Evolutionary conservation across 148 eudicot genomes (phyloP).

Genomic region (Tetragonia tetragonoides): DNA sequence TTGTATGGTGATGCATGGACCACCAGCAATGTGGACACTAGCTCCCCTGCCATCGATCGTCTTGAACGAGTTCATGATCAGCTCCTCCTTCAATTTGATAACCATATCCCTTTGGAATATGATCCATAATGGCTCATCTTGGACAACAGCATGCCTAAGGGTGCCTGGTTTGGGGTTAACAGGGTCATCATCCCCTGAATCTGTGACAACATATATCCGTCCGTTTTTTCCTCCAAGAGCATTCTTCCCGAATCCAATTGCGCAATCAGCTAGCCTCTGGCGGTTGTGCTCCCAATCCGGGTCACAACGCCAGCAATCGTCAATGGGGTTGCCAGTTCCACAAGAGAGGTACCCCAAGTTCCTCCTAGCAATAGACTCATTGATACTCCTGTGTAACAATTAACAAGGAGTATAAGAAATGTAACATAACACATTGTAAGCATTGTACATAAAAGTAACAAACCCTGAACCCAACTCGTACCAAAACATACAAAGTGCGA

Average conservation of each 20-base stretch:
- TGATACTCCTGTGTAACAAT: conserved; percentile 37
- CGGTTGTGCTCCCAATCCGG: conserved; percentile 55
- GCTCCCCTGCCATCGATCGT: conserved; percentile 67
- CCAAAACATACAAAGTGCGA: not conserved
- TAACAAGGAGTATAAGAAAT: not conserved
- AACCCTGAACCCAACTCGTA: not conserved
- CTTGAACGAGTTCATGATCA: conserved; percentile 63
- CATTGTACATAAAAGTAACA: not conserved
- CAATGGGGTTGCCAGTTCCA: conserved; percentile 48
- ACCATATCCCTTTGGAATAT: conserved; percentile 54
- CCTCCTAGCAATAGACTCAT: conserved; percentile 47
- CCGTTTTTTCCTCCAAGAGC: conserved; percentile 59
- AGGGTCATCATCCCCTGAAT: conserved; percentile 43
- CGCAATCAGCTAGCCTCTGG: conserved; percentile 59
- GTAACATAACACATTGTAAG: not conserved
- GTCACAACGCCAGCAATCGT: conserved; percentile 72
- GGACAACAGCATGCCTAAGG: conserved; percentile 49
- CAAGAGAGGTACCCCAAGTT: conserved; percentile 48
- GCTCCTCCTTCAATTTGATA: conserved; percentile 49
- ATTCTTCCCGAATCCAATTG: conserved; percentile 58
- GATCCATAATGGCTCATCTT: conserved; percentile 64
- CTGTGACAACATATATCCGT: conserved; percentile 47
- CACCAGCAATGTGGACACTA: conserved; percentile 59
- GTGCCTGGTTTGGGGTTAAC: conserved; percentile 68
- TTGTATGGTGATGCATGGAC: conserved; percentile 64